Evolutionary conservation across 306 rosid species (phyloP).

Genomic region (Begonia fuchsioides): DNA sequence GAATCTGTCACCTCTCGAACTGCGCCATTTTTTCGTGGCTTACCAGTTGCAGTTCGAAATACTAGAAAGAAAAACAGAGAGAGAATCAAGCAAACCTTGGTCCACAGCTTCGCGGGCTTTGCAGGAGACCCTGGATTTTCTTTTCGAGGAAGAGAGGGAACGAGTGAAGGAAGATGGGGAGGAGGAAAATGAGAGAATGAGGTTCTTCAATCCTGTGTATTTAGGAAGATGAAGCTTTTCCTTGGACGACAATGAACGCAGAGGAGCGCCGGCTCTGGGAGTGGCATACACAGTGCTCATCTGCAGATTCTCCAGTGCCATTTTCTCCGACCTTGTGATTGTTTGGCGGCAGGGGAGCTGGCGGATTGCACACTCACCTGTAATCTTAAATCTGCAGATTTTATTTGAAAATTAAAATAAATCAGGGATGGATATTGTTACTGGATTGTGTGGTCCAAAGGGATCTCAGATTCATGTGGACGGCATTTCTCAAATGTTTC

Average conservation of each 20-base stretch:
- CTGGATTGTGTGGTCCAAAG: neutral
- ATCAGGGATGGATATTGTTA: neutral
- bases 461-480: neutral
- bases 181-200: neutral
- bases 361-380: neutral
- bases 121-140: neutral
- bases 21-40: slow-evolving; percentile 15
- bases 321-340: neutral
- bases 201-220: neutral
- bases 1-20: slow-evolving; percentile 63
- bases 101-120: neutral
- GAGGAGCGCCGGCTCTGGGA: neutral
- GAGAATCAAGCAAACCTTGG: neutral
- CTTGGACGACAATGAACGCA: neutral
- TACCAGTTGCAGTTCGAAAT: neutral
- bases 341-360: neutral
- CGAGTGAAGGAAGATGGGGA: neutral
- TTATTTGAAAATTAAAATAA: neutral
- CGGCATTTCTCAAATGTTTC: neutral
- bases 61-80: neutral
- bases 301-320: neutral
- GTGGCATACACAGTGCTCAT: neutral
- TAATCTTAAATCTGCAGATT: neutral
- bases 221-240: neutral
- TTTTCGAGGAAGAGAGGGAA: neutral